phyloP scores from a whole-genome alignment of 306 rosid genomes.

The Castanospermum australe region DNA sequence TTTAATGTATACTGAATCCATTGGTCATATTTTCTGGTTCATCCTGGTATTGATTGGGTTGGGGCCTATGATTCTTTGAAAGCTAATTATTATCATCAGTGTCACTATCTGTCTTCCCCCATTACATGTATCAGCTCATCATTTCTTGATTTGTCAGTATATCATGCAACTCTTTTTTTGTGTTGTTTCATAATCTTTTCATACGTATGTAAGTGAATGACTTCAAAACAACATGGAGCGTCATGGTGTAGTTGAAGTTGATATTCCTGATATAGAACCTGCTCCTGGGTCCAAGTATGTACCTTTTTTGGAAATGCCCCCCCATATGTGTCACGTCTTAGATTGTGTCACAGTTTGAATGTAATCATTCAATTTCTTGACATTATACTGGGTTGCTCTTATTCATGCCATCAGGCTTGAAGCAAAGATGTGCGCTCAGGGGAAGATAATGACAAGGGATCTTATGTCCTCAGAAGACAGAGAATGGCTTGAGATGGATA shows the following conservation, averaged over 20 bases:
- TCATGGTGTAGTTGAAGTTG: constrained; percentile 94
- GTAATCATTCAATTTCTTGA: constrained; percentile 14
- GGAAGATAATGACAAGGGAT: constrained; percentile 73
- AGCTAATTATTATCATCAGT: neutral
- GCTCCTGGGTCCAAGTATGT: constrained; percentile 89
- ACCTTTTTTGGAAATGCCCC: constrained; percentile 13
- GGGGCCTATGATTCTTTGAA: too few relatives aligned
- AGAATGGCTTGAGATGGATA: constrained; percentile 94
- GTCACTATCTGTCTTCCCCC: neutral
- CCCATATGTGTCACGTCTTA: neutral
- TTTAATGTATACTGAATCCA: neutral
- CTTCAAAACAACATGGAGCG: constrained; percentile 84
- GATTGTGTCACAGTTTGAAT: constrained; percentile 12
- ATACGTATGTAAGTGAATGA: constrained; percentile 99
- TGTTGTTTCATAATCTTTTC: constrained; percentile 18
- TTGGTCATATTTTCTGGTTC: too few relatives aligned
- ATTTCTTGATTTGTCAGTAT: constrained; percentile 3
- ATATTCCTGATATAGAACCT: constrained; percentile 86
- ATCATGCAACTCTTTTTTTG: constrained; percentile 19
- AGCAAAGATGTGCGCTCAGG: constrained; percentile 84
- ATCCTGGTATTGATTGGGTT: too few relatives aligned
- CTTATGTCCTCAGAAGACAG: constrained; percentile 76
- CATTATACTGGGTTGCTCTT: constrained; percentile 31
- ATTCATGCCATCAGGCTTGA: constrained; percentile 64
- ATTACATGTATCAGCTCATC: neutral